phyloP scores from a whole-genome alignment of 164 flowering plant species.

The Magnolia kwangsiensis region DNA sequence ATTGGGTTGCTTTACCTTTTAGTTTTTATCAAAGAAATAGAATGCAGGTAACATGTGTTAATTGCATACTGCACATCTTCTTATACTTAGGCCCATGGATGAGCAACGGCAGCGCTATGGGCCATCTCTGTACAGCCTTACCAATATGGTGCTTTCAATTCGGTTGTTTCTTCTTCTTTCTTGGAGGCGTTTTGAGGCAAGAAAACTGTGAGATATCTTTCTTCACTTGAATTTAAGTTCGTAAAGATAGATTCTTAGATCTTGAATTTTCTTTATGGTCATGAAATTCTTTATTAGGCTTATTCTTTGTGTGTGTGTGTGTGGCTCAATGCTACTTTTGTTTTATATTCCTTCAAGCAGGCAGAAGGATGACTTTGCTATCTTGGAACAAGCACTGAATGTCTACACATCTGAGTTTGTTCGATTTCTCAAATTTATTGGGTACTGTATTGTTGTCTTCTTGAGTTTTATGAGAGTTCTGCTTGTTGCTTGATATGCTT shows the following conservation, averaged over 20 bases:
- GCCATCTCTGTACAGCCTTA: conserved; percentile 82
- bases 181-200: conserved; percentile 58
- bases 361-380: conserved; percentile 34
- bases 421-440: conserved; percentile 66
- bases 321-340: not conserved
- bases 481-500: not conserved
- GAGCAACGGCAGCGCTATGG: conserved; percentile 96
- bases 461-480: not conserved
- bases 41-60: not conserved
- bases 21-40: not conserved
- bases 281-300: conserved; percentile 1
- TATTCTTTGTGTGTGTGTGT: not conserved
- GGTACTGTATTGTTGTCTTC: conserved; percentile 39
- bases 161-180: conserved; percentile 54
- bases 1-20: not conserved
- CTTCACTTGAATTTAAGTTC: not conserved
- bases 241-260: not conserved
- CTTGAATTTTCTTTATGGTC: not conserved
- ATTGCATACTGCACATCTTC: not conserved
- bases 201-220: conserved; percentile 59
- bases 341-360: conserved; percentile 31
- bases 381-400: conserved; percentile 65
- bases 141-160: conserved; percentile 62
- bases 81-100: conserved; percentile 83
- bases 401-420: conserved; percentile 77